These are phyloP conservation scores for Pterocarpus santalinus DNA, from an alignment of 306 rosid genomes.

Conservation along the genomic window DNA sequence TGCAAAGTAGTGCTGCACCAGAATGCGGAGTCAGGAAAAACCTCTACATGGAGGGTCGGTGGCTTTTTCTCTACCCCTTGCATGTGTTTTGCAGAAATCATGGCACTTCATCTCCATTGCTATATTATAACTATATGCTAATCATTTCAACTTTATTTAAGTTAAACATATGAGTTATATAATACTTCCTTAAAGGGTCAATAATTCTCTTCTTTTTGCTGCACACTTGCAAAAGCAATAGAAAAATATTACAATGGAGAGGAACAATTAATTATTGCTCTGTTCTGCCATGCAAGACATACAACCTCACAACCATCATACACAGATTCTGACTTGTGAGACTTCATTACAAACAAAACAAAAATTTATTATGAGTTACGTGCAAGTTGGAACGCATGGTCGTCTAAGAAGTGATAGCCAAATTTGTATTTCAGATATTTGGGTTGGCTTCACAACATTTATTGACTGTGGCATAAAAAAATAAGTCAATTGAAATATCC, in stretches of 20 bases:
- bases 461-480: constrained; percentile 19
- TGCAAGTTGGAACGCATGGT: background rate
- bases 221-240: background rate
- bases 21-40: constrained; percentile 11
- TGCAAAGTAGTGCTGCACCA: constrained; percentile 33
- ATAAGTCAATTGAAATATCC: background rate
- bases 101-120: constrained; percentile 30
- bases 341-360: background rate
- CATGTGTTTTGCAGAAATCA: constrained; percentile 34
- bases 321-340: background rate
- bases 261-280: background rate
- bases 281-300: constrained; percentile 37
- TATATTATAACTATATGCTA: constrained; percentile 8
- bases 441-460: constrained; percentile 29
- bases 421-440: background rate
- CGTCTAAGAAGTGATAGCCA: background rate
- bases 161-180: constrained; percentile 6
- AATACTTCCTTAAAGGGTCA: background rate
- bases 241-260: background rate
- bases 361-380: background rate
- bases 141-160: constrained; percentile 34
- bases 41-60: background rate
- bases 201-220: background rate
- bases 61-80: constrained; percentile 1
- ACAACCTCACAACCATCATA: constrained; percentile 21